Percentiles rank a stretch among this genome's conserved stretches.
phyloP scores from a whole-genome alignment of 495 filamentous ascomycete genomes.

The Evernia prunastri region DNA sequence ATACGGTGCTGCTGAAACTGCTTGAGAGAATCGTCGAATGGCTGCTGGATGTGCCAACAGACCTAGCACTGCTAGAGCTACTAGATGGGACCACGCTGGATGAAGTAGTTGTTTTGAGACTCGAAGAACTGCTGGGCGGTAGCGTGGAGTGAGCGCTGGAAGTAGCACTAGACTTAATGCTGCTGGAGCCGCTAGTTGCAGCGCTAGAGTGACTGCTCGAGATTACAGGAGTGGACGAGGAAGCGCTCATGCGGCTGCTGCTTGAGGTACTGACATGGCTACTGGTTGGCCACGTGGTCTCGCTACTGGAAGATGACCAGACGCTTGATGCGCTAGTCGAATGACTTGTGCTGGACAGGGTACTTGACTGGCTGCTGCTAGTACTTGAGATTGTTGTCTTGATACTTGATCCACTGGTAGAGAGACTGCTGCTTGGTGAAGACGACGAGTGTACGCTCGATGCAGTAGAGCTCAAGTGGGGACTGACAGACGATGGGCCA shows the following conservation, averaged over 20 bases:
- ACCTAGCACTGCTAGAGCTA: background rate
- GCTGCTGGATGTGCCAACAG: background rate
- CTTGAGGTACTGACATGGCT: background rate
- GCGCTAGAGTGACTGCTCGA: no score
- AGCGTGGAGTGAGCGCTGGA: no score
- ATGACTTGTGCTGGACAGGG: background rate
- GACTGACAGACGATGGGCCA: background rate
- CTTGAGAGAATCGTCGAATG: background rate
- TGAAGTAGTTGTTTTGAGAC: background rate
- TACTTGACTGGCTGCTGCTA: background rate
- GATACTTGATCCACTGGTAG: background rate
- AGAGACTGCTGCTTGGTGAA: background rate
- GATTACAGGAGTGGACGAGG: no score
- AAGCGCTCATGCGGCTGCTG: background rate
- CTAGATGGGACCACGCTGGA: background rate
- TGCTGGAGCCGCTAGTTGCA: no score
- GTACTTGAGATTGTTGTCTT: background rate
- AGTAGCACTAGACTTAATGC: no score
- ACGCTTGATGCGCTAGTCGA: background rate
- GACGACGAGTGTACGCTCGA: background rate
- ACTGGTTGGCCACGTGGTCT: no score
- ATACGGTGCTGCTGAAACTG: background rate
- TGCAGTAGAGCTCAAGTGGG: background rate
- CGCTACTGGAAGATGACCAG: background rate
- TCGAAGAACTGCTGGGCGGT: background rate